These are phyloP conservation scores for Paspalum notatum DNA, from an alignment of 176 grass and related monocot species.

Conservation along the genomic window DNA sequence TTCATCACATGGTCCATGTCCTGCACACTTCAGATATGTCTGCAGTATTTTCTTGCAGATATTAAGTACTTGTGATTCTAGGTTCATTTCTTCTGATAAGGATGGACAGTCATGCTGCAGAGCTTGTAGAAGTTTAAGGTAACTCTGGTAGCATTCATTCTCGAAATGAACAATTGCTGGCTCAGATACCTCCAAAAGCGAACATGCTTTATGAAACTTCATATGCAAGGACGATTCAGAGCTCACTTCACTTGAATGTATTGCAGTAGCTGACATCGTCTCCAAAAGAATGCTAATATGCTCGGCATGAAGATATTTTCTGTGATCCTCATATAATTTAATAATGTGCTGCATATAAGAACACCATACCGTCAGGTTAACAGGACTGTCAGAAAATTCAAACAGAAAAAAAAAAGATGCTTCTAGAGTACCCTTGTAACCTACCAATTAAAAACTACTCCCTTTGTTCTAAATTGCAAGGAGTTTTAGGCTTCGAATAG, in stretches of 20 bases:
- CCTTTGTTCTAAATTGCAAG: too few species aligned
- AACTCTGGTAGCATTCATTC: slow-evolving; percentile 82
- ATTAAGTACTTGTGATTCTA: slow-evolving; percentile 63
- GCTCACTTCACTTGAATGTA: slow-evolving; percentile 80
- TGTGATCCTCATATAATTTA: slow-evolving; percentile 70
- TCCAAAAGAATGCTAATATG: slow-evolving; percentile 83
- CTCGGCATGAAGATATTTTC: slow-evolving; percentile 49
- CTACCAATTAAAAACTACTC: slow-evolving; percentile 23
- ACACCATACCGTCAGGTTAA: not conserved
- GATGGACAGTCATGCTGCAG: slow-evolving; percentile 58
- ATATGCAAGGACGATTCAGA: slow-evolving; percentile 58
- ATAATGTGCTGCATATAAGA: slow-evolving; percentile 59
- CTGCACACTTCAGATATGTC: slow-evolving; percentile 78
- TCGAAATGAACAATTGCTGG: slow-evolving; percentile 91
- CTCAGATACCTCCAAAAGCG: slow-evolving; percentile 88
- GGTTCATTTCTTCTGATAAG: slow-evolving; percentile 62
- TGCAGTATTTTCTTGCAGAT: slow-evolving; percentile 72
- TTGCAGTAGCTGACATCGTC: slow-evolving; percentile 70
- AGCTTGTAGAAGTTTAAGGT: slow-evolving; percentile 80
- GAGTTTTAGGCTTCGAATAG: too few species aligned
- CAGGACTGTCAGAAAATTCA: not conserved
- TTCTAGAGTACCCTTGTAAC: not conserved
- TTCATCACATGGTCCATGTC: slow-evolving; percentile 39
- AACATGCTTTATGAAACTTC: slow-evolving; percentile 90
- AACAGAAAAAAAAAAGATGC: not conserved